Base-by-base conservation (phyloP, 345 rosid species). In the Hibiscus tridactylites region DNA sequence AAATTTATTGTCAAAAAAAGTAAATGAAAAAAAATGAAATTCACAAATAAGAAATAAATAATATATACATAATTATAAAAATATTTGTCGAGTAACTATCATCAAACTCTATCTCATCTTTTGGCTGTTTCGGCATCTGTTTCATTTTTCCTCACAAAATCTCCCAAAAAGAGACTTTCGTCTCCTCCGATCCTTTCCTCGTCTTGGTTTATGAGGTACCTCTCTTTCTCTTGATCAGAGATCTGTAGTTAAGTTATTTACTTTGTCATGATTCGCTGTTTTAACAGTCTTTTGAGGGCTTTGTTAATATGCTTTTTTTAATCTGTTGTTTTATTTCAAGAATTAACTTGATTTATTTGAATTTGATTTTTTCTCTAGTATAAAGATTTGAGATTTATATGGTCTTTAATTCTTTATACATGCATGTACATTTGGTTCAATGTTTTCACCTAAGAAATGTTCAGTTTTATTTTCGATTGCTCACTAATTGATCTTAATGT, bases 151-250 rank as follows among this genome's bases (percentile, higher is more conserved):
- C 31, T 39, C 69, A 13, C 33, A 31, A 44, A n/a, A 29, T 61
- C 68, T 31, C 47, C 21, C 47, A 17, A 31, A 42, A 57, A 72
- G 75, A 61, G 58, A 29, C 59, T 61, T 31, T 10, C 67, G 49
- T 61, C 75, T 46, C 60, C 61, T 72, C 50, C 73, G 73, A 70
- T 72, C 58, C 46, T 49, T 44, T 46, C 61, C 19, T 61, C 69
- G 69, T 72, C 68, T 61, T 72, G 68, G 75, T 72, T 72, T 72
- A 72, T 72, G 75, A 72, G 75, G 75, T 9, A 29, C 21, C 12
- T 60, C 56, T 49, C 1, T 57, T 31, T 13, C 10, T 60, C 9
- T 59, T 37, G 0, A 5, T 57, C 50, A 3, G 9, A 70, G 73
- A 70, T 57, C 54, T 57, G 3, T 7, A 15, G 49, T 9, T 44